Conservation (phyloP, 1,284 basidiomycete genomes). For the Fomitiporia mediterranea region DNA sequence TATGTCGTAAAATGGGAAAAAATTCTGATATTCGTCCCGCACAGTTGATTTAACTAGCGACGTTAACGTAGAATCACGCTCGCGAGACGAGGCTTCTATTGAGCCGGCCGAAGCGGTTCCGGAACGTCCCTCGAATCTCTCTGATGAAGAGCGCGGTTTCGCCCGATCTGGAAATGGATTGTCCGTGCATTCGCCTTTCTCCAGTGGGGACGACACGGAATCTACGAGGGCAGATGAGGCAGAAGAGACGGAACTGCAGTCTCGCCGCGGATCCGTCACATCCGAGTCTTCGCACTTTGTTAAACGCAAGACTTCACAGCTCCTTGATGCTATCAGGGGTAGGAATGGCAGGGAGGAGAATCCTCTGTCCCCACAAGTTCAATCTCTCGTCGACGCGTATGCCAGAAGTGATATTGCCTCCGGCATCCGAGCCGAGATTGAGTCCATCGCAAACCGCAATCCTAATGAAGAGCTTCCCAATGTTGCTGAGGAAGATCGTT, state of each 20-base stretch:
- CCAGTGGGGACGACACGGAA: conserved; percentile 7
- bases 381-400: conserved; percentile 72
- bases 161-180: conserved; percentile 26
- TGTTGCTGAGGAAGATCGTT: conserved; percentile 57
- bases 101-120: conserved; percentile 33
- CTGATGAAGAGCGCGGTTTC: conserved; percentile 58
- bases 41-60: conserved; percentile 85
- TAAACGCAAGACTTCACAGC: conserved; percentile 70
- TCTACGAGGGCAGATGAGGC: conserved; percentile 38
- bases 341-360: conserved; percentile 30
- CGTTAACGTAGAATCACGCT: conserved; percentile 47
- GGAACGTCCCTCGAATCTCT: conserved; percentile 37
- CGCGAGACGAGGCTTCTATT: conserved; percentile 35
- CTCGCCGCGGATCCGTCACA: conserved; percentile 41
- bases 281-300: conserved; percentile 52
- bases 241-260: conserved; percentile 53
- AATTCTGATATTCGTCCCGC: not conserved
- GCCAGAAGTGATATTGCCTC: conserved; percentile 63
- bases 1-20: conserved; percentile 3
- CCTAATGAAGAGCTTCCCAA: conserved; percentile 50
- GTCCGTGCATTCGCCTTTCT: conserved; percentile 26
- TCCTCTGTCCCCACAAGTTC: conserved; percentile 61
- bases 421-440: conserved; percentile 61
- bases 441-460: conserved; percentile 29
- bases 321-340: conserved; percentile 63